A percentile compares a stretch with the other conserved stretches of the same genome.
These are phyloP conservation scores for Diaporthe citri DNA, from an alignment of 2,329 filamentous ascomycete species.

Conservation along the genomic window DNA sequence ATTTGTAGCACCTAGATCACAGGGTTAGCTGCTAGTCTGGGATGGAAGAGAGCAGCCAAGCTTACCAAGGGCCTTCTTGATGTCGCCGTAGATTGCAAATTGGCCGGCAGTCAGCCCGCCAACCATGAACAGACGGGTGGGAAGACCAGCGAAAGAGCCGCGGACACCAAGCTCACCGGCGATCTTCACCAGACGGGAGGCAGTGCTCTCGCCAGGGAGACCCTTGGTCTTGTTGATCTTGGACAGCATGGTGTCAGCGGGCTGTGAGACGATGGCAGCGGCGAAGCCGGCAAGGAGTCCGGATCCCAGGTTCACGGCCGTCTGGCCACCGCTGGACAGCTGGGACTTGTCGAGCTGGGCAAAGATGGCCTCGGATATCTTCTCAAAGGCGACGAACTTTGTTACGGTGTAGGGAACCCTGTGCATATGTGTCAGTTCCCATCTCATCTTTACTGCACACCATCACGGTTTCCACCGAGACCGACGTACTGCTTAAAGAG, in stretches of 20 bases:
- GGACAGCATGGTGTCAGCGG: conserved; percentile 81
- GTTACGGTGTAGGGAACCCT: conserved; percentile 46
- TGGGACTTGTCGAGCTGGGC: conserved; percentile 44
- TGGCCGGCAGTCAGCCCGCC: conserved; percentile 76
- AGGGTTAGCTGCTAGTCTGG: neutral
- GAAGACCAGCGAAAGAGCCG: conserved; percentile 76
- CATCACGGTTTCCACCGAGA: too few species aligned
- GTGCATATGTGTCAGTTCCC: conserved; percentile 24
- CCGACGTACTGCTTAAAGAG: conserved; percentile 81
- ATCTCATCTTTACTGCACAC: too few species aligned
- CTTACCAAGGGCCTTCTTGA: conserved; percentile 75
- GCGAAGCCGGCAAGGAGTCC: conserved; percentile 81
- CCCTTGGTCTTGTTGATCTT: conserved; percentile 85
- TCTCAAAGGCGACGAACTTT: conserved; percentile 45
- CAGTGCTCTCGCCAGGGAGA: conserved; percentile 77
- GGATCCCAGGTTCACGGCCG: conserved; percentile 78
- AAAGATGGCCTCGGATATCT: conserved; percentile 42
- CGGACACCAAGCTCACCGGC: conserved; percentile 76
- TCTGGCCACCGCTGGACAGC: conserved; percentile 46
- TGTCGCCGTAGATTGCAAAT: conserved; percentile 76
- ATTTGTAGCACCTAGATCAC: conserved; percentile 64
- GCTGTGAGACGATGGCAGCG: conserved; percentile 79
- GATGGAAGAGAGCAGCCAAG: accelerated
- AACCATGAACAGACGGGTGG: conserved; percentile 78
- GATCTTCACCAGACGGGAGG: conserved; percentile 77